Evolutionary conservation across 768 basidiomycete species (phyloP).

Genomic region (Dictyophora rubrovolvata): DNA sequence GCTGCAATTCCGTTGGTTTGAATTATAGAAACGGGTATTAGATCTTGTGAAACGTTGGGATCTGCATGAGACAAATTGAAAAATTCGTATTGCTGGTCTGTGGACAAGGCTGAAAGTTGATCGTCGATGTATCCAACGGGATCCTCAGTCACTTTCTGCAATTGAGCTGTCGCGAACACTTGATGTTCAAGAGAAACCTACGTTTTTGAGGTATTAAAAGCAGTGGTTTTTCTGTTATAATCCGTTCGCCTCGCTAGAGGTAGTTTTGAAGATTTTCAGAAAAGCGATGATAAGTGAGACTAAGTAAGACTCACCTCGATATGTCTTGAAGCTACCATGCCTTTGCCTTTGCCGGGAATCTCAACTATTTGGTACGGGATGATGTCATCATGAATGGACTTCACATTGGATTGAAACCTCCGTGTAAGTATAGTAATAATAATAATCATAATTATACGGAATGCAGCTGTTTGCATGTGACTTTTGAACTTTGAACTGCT

Average conservation of each 20-base stretch:
- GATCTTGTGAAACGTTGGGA: not conserved
- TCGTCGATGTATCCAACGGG: conserved; percentile 1
- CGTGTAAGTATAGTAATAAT: not conserved
- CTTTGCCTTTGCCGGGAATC: conserved; percentile 47
- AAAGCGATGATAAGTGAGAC: not conserved
- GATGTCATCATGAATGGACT: not conserved
- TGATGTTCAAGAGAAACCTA: conserved; percentile 20
- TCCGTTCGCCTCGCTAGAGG: conserved; percentile 45
- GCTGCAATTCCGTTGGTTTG: conserved; percentile 57
- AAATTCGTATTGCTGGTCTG: not conserved
- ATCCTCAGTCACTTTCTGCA: not conserved
- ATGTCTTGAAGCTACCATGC: conserved; percentile 39
- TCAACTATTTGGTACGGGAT: conserved; percentile 32
- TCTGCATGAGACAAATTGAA: not conserved
- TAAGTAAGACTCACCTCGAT: conserved; percentile 30
- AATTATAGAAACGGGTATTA: conserved; percentile 40
- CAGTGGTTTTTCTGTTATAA: conserved; percentile 46
- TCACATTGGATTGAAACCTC: not conserved
- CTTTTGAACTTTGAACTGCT: not conserved
- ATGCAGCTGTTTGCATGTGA: not conserved
- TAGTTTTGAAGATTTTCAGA: conserved; percentile 3
- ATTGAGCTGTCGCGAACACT: not conserved
- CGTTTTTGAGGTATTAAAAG: conserved; percentile 42
- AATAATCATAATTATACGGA: not conserved
- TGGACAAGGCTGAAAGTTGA: not conserved